Evolutionary conservation across 2,329 filamentous ascomycete species (phyloP).

Genomic region (Colletotrichum brevisporum): DNA sequence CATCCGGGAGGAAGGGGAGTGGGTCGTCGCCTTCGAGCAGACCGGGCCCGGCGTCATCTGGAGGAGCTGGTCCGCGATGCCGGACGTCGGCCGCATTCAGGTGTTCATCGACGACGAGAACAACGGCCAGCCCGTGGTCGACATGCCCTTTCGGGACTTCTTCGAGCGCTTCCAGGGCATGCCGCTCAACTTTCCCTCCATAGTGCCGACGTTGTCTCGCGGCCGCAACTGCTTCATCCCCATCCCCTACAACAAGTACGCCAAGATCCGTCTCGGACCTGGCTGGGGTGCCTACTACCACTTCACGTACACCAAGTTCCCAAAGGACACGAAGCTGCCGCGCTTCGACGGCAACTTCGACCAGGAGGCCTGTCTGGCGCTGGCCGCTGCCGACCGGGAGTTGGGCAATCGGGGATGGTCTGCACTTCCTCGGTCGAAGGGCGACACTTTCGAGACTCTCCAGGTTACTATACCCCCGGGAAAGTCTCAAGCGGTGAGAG

Average conservation of each 20-base stretch:
- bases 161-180: conserved; percentile 37
- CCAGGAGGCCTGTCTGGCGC: conserved; percentile 29
- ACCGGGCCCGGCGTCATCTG: conserved; percentile 36
- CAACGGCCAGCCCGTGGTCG: conserved; percentile 10
- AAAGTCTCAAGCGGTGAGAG: conserved; percentile 1
- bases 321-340: conserved; percentile 14
- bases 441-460: conserved; percentile 30
- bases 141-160: conserved; percentile 32
- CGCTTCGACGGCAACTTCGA: conserved; percentile 30
- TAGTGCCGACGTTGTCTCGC: conserved; percentile 28
- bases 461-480: conserved; percentile 23
- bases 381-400: conserved; percentile 31
- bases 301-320: conserved; percentile 34
- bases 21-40: conserved; percentile 36
- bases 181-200: conserved; percentile 35
- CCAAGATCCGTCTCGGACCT: conserved; percentile 29
- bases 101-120: conserved; percentile 31
- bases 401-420: conserved; percentile 33
- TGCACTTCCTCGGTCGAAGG: conserved; percentile 25
- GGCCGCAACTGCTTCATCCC: conserved; percentile 37
- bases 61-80: conserved; percentile 37
- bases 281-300: conserved; percentile 36
- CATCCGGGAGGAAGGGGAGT: conserved; percentile 32
- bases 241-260: conserved; percentile 35
- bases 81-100: conserved; percentile 27